Conservation (phyloP, 2,329 filamentous ascomycete species). For the Fusarium tuaranense region DNA sequence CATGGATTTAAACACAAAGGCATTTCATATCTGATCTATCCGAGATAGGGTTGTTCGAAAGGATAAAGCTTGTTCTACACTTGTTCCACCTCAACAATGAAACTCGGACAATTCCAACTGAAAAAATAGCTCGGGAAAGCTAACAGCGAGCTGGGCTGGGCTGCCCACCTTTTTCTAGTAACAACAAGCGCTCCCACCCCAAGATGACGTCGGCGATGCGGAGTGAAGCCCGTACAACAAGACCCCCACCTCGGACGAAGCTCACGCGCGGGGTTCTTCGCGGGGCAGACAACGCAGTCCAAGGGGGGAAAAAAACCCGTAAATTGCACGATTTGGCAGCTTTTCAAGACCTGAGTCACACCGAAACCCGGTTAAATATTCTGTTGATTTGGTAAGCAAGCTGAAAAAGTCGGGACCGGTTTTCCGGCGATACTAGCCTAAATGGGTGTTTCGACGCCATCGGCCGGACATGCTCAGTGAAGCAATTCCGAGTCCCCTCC, state of each 20-base stretch:
- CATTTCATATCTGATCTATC: background rate
- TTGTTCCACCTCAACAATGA: background rate
- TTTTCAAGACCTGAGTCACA: background rate
- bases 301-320: background rate
- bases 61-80: background rate
- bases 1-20: background rate
- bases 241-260: background rate
- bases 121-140: background rate
- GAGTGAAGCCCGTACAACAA: background rate
- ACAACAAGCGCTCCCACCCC: background rate
- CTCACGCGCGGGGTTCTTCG: constrained; percentile 7
- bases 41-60: background rate
- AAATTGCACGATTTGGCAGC: background rate
- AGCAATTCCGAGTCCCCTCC: constrained; percentile 16
- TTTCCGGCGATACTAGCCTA: background rate
- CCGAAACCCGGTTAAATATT: background rate
- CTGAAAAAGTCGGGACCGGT: background rate
- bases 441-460: background rate
- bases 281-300: background rate
- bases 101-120: background rate
- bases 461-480: constrained; percentile 23
- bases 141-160: background rate
- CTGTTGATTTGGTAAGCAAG: background rate
- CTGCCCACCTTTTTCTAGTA: background rate
- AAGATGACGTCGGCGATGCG: constrained; percentile 6